Evolutionary conservation across 164 flowering plant genomes (phyloP).

Genomic region (Brasenia schreberi): DNA sequence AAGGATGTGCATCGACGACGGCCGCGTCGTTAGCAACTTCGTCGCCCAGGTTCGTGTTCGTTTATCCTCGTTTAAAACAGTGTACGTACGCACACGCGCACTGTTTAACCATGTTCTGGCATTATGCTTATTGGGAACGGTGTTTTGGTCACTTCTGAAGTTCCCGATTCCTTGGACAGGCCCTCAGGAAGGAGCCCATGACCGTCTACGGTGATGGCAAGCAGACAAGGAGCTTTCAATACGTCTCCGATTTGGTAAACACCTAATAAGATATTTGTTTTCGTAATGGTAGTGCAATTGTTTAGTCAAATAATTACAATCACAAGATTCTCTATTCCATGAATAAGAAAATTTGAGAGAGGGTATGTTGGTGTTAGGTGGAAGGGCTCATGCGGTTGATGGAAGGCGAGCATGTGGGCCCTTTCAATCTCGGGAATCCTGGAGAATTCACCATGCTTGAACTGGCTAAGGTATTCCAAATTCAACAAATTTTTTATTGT

Average conservation of each 20-base stretch:
- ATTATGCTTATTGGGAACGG: too few species aligned
- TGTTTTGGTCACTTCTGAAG: too few species aligned
- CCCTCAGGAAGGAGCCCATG: constrained; percentile 86
- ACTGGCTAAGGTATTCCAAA: constrained; percentile 23
- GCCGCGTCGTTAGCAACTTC: constrained; percentile 93
- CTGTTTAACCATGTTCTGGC: too few species aligned
- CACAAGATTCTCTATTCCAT: too few species aligned
- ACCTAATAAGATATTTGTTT: too few species aligned
- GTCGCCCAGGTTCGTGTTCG: constrained; percentile 67
- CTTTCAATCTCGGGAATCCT: constrained; percentile 24
- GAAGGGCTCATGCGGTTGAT: constrained; percentile 22
- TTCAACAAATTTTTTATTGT: too few species aligned
- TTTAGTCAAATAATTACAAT: too few species aligned
- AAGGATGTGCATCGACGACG: constrained; percentile 93
- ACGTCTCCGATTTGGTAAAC: constrained; percentile 82
- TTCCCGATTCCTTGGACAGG: constrained; percentile 29
- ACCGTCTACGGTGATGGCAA: constrained; percentile 97
- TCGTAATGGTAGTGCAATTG: too few species aligned
- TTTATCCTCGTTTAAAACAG: too few species aligned
- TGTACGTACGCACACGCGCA: too few species aligned
- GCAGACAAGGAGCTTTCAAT: constrained; percentile 98
- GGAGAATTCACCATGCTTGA: constrained; percentile 27
- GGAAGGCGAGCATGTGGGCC: constrained; percentile 27
- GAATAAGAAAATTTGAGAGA: too few species aligned
- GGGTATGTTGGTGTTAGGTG: constrained; percentile 9